These are phyloP conservation scores for Malassezia obtusa DNA, from an alignment of 1,284 basidiomycete genomes.

Conservation along the genomic window DNA sequence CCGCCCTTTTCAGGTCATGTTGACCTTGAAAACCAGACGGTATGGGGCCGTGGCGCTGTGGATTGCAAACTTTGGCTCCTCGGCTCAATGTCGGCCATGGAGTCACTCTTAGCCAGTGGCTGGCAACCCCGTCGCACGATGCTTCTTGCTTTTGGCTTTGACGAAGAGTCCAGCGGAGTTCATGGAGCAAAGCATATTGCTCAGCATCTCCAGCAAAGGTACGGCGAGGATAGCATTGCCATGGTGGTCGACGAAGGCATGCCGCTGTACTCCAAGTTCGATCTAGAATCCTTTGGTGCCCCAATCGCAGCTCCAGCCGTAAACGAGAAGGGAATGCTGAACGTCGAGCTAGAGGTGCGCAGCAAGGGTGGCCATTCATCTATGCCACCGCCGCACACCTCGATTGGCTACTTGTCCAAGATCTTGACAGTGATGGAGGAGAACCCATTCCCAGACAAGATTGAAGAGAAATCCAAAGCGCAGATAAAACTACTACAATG, in stretches of 20 bases:
- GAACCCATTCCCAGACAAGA: constrained; percentile 51
- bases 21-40: constrained; percentile 49
- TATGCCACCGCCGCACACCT: constrained; percentile 54
- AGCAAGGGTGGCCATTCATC: constrained; percentile 62
- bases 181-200: constrained; percentile 36
- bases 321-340: constrained; percentile 59
- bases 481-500: constrained; percentile 52
- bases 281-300: constrained; percentile 19
- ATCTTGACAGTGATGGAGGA: constrained; percentile 56
- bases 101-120: constrained; percentile 50
- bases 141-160: constrained; percentile 61
- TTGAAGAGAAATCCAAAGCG: constrained; percentile 46
- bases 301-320: constrained; percentile 51
- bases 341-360: constrained; percentile 23
- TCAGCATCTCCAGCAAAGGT: constrained; percentile 20
- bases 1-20: constrained; percentile 52
- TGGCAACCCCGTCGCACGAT: constrained; percentile 51
- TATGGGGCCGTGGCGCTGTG: constrained; percentile 51
- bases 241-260: constrained; percentile 42
- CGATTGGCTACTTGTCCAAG: constrained; percentile 58
- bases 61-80: constrained; percentile 51
- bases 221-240: constrained; percentile 24
- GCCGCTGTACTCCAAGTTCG: constrained; percentile 20
- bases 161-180: constrained; percentile 55
- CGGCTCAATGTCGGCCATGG: constrained; percentile 51